Percentiles rank a stretch among this genome's conserved stretches.
phyloP scores from a whole-genome alignment of 2,329 filamentous ascomycete genomes.

The Rasamsonia emersonii region DNA sequence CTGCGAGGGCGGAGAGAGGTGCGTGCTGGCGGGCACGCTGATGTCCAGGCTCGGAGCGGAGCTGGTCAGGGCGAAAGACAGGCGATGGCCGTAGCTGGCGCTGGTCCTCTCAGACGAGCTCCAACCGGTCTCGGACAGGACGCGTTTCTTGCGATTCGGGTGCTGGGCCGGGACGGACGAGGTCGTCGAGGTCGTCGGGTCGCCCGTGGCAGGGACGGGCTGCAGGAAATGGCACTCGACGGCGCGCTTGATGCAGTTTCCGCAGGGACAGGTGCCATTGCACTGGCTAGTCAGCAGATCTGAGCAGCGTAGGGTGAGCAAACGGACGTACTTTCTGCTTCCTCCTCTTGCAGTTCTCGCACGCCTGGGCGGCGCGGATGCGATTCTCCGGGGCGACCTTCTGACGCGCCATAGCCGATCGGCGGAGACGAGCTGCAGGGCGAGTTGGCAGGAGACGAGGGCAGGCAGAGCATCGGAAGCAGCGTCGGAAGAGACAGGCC shows the following conservation, averaged over 20 bases:
- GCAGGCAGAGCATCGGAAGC: too few relatives aligned
- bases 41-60: too few relatives aligned
- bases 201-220: slow-evolving; percentile 28
- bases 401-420: slow-evolving; percentile 40
- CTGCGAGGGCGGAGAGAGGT: slow-evolving; percentile 4
- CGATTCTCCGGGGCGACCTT: slow-evolving; percentile 53
- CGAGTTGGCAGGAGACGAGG: too few relatives aligned
- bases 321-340: slow-evolving; percentile 55
- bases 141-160: slow-evolving; percentile 6
- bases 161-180: slow-evolving; percentile 4
- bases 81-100: too few relatives aligned
- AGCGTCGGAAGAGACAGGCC: too few relatives aligned
- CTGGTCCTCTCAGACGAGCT: too few relatives aligned
- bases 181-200: not conserved
- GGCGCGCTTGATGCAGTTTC: slow-evolving; percentile 48
- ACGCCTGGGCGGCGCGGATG: slow-evolving; percentile 55
- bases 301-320: too few relatives aligned
- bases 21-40: not conserved
- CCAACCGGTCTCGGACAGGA: too few relatives aligned
- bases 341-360: slow-evolving; percentile 55
- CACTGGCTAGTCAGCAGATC: slow-evolving; percentile 36
- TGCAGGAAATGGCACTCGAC: slow-evolving; percentile 39
- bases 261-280: slow-evolving; percentile 51
- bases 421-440: not conserved
- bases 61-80: not conserved